A percentile compares a stretch with the other conserved stretches of the same genome.
These are phyloP conservation scores for Silene conica DNA, from an alignment of 148 eudicot species.

Conservation along the genomic window DNA sequence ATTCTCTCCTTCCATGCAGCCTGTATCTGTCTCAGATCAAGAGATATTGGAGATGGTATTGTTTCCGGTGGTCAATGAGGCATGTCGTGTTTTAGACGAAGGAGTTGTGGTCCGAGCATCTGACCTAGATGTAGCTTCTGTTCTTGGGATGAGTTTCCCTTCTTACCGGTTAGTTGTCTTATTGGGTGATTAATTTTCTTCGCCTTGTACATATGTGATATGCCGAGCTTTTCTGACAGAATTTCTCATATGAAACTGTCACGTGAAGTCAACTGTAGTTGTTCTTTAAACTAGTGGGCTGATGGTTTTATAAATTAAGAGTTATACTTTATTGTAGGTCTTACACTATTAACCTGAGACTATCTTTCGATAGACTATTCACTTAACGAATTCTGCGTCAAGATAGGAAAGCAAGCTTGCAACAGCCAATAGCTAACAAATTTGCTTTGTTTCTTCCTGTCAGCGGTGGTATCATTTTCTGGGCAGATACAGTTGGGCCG, in stretches of 20 bases:
- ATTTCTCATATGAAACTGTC: neutral
- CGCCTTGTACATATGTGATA: neutral
- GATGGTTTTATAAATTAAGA: too few relatives aligned
- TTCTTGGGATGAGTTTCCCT: slow-evolving; percentile 99
- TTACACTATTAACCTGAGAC: neutral
- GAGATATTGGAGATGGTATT: slow-evolving; percentile 89
- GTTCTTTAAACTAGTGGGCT: too few relatives aligned
- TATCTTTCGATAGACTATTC: neutral
- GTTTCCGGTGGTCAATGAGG: slow-evolving; percentile 95
- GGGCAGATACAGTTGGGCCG: slow-evolving; percentile 89
- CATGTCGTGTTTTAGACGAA: slow-evolving; percentile 91
- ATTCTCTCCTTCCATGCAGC: slow-evolving; percentile 40
- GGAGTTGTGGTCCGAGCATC: slow-evolving; percentile 90
- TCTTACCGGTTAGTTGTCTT: slow-evolving; percentile 67
- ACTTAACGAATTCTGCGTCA: too few relatives aligned
- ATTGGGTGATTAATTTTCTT: neutral
- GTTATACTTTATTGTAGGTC: too few relatives aligned
- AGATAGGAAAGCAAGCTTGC: neutral
- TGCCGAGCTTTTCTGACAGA: neutral
- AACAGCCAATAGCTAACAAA: slow-evolving; percentile 13
- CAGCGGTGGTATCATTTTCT: slow-evolving; percentile 91
- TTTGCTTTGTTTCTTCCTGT: slow-evolving; percentile 26
- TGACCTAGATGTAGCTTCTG: slow-evolving; percentile 85
- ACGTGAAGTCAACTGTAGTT: too few relatives aligned
- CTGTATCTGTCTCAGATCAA: slow-evolving; percentile 67